phyloP scores from a whole-genome alignment of 495 filamentous ascomycete genomes.

The Clavariopsis aquatica region DNA sequence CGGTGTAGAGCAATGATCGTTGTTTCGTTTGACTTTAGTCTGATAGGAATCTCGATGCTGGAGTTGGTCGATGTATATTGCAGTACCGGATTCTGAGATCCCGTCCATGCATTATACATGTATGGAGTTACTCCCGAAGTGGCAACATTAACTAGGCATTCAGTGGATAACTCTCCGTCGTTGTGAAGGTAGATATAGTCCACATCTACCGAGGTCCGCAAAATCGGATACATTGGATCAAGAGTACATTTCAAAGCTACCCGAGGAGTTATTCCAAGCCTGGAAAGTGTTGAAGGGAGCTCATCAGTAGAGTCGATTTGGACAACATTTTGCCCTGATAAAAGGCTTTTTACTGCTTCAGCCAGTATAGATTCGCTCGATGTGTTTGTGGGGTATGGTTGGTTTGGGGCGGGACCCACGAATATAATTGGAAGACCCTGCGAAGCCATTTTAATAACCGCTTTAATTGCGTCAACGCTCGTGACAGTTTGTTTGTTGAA shows the following conservation, averaged over 20 bases:
- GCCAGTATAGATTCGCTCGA: slow-evolving; percentile 6
- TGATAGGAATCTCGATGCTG: slow-evolving; percentile 17
- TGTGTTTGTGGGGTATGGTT: slow-evolving; percentile 8
- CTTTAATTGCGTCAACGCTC: slow-evolving; percentile 43
- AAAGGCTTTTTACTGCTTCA: not conserved
- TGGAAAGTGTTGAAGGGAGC: slow-evolving; percentile 20
- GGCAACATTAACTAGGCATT: slow-evolving; percentile 3
- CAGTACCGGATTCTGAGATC: slow-evolving; percentile 16
- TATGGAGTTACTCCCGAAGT: slow-evolving; percentile 23
- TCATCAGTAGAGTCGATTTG: not conserved
- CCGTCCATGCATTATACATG: slow-evolving; percentile 38
- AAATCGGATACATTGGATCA: slow-evolving; percentile 45
- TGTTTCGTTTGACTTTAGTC: slow-evolving; percentile 32
- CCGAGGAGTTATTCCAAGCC: slow-evolving; percentile 35
- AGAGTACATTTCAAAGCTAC: slow-evolving; percentile 37
- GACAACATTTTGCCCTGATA: not conserved
- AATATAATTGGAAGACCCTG: slow-evolving; percentile 51
- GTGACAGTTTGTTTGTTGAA: slow-evolving; percentile 46
- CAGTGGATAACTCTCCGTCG: slow-evolving; percentile 31
- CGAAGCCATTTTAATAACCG: slow-evolving; percentile 47
- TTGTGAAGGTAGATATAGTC: slow-evolving; percentile 50
- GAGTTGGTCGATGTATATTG: slow-evolving; percentile 20
- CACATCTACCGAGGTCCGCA: slow-evolving; percentile 38
- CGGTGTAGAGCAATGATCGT: slow-evolving; percentile 27
- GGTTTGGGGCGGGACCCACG: slow-evolving; percentile 2